Evolutionary conservation across 441 rosid species (phyloP).

Genomic region (Erodium moschatum): DNA sequence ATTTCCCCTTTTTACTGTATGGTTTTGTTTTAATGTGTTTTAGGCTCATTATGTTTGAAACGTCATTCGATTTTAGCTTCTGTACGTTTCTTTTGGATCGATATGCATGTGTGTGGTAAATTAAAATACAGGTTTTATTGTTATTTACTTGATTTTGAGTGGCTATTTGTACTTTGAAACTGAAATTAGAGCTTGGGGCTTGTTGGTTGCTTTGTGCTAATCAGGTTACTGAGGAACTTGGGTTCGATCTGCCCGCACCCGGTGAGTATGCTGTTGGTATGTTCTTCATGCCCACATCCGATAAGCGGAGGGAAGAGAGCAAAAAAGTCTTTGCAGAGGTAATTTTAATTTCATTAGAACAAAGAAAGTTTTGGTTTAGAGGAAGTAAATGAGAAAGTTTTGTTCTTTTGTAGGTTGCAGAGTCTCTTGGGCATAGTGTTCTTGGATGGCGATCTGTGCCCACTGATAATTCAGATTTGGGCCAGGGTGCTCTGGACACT

Average conservation of each 20-base stretch:
- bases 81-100: too few relatives aligned
- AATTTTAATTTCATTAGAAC: conserved; percentile 1
- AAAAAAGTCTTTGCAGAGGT: conserved; percentile 88
- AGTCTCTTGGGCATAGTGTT: conserved; percentile 90
- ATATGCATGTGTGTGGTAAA: background rate
- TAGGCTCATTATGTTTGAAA: background rate
- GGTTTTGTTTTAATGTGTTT: background rate
- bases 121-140: background rate
- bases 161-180: background rate
- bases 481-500: conserved; percentile 77
- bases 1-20: background rate
- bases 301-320: conserved; percentile 70
- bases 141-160: background rate
- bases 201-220: conserved; percentile 2
- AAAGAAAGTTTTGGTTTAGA: background rate
- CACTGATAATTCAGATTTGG: conserved; percentile 76
- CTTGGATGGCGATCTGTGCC: conserved; percentile 97
- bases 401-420: conserved; percentile 58
- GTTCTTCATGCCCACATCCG: conserved; percentile 85
- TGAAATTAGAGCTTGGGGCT: background rate
- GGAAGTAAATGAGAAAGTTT: background rate
- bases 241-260: conserved; percentile 70
- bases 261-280: conserved; percentile 96
- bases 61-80: too few relatives aligned
- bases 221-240: conserved; percentile 62